Base-by-base conservation (phyloP, 805 yeast genomes). In the Lachancea mirantina region DNA sequence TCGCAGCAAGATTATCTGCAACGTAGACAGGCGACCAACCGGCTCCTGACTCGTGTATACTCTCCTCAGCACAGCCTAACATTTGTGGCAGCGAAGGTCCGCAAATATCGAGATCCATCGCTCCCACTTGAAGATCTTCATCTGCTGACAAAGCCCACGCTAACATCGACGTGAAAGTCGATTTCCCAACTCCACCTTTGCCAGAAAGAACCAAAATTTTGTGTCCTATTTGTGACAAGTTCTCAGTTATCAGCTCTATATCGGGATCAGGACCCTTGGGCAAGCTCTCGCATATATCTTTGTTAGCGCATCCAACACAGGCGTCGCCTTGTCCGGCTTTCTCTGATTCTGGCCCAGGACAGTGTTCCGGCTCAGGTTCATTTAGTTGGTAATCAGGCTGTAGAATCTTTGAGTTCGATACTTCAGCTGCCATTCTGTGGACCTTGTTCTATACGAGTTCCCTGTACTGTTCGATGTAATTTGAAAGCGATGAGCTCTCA, bases 1-100 rank as follows among this genome's bases (percentile, higher is more conserved):
- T 87, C 63, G 92, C 74, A 1, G 96, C 97, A 39, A 92, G 63
- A 57, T 92, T 92, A 51, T 92, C 98, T 8, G 88, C 84, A 0
- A 88, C 94, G 50, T 92, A 92, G 1, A 92, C 95, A 0, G 99
- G 98, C 0, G 94, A 77, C 95, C 96, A 87, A 0, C 98, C 98
- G 0, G 85, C 71, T 47, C 79, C 84, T 0, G 96, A 84, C 38
- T 84, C 78, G 58, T 92, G 97, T 2, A 92, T 70, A 18, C 76
- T 69, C 50, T 88, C 96, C 14, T 84, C 82, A 40, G 75, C 79
- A 5, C 94, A 88, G 2, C 98, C 97, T 39, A 92, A 66, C 94
- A 92, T 92, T 38, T 80, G 71, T 0, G 98, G 97, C 45, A 92
- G 65, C 2, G 96, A 87, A 0, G 99, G 99, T 0, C 99, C 99